Evolutionary conservation across 495 filamentous ascomycete species (phyloP), one percentile per base, ranked within the genome.

Genomic region (Coniosporium apollinis): DNA sequence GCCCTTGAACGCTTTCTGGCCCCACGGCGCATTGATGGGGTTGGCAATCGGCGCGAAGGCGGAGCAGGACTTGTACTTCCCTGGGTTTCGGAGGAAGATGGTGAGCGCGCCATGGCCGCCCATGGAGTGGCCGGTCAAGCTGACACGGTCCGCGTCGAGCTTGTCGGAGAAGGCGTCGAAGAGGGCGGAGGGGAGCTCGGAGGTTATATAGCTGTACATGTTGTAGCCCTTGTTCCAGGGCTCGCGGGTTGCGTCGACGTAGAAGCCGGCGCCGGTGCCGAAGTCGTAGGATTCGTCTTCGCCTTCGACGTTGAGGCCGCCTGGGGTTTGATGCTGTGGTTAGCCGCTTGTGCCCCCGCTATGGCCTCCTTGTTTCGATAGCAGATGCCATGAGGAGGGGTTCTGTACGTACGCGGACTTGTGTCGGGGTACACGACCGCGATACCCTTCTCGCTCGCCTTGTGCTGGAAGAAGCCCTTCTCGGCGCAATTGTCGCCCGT

Each of bases 371-470:
- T n/a, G n/a, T n/a, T n/a, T n/a, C n/a, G n/a, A n/a, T n/a, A n/a
- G n/a, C n/a, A n/a, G n/a, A n/a, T n/a, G n/a, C n/a, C n/a, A n/a
- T n/a, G n/a, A n/a, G n/a, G n/a, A n/a, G n/a, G n/a, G n/a, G n/a
- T n/a, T n/a, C n/a, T 19, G 18, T 17, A 62, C 63, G 24, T 66
- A 78, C 85, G 73, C 32, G 89, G 89, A 22, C 81, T 89, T 10
- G 89, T 97, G 62, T 97, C 89, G 0, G 89, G 89, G 56, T 85
- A 96, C 9, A 94, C 67, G 36, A 97, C 52, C 0, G 89, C 89
- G 49, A 97, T 81, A 26, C 80, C 78, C 46, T 72, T 72, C 44
- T 75, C 62, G 38, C 72, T 67, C 9, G 89, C 89, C 31, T 62
- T 65, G 44, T 78, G 70, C 54, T 96, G 86, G 60, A 97, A 81